Percentiles rank a stretch among this genome's conserved stretches.
Conservation (phyloP, 768 basidiomycete genomes). For the Vararia minispora region DNA sequence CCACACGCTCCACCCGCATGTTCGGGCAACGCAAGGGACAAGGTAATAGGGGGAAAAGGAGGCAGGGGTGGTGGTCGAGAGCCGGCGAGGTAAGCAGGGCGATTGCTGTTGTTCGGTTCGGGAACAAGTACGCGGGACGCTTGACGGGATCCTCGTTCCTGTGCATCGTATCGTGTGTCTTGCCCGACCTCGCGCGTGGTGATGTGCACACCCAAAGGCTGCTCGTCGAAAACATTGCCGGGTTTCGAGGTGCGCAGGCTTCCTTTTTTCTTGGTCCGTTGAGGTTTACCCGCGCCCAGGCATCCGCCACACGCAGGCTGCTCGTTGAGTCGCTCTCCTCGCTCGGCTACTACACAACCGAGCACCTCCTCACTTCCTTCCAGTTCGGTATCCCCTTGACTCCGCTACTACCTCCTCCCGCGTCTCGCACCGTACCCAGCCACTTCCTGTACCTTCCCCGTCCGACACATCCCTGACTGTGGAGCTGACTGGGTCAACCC, state of each 20-base stretch:
- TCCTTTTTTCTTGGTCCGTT: constrained; percentile 1
- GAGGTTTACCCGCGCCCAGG: constrained; percentile 26
- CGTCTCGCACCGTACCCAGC: constrained; percentile 29
- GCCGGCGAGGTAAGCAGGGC: no score
- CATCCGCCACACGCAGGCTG: constrained; percentile 48
- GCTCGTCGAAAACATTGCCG: constrained; percentile 72
- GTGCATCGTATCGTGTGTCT: constrained; percentile 49
- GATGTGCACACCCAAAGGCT: constrained; percentile 43
- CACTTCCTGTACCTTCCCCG: no score
- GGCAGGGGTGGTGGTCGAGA: no score
- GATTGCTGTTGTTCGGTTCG: no score
- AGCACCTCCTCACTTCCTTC: constrained; percentile 62
- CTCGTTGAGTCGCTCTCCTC: constrained; percentile 40
- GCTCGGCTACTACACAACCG: constrained; percentile 45
- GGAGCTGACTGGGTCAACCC: constrained; percentile 33
- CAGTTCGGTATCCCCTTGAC: constrained; percentile 68
- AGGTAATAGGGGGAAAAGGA: no score
- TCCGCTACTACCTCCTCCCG: constrained; percentile 73
- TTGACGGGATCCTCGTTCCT: constrained; percentile 65
- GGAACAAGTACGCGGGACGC: no score
- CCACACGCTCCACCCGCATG: no score
- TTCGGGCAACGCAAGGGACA: no score
- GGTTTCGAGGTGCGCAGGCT: constrained; percentile 59
- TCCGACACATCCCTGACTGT: constrained; percentile 42
- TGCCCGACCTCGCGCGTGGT: constrained; percentile 42